These are phyloP conservation scores for Coemansia sp. DNA, from an alignment of 192 early-diverging fungal species.

Conservation along the genomic window DNA sequence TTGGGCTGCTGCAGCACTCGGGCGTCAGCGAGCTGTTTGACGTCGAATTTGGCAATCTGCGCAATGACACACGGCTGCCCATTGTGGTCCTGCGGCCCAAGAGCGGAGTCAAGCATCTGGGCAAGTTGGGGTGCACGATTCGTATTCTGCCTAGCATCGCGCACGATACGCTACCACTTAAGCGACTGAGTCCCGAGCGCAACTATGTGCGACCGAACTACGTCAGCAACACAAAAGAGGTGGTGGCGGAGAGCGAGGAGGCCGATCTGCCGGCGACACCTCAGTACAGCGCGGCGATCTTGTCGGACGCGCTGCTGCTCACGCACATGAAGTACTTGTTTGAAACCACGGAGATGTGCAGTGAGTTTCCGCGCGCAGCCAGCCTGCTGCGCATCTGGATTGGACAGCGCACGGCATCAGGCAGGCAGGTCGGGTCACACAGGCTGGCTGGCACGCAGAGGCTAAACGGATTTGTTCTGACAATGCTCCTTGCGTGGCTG, in stretches of 20 bases:
- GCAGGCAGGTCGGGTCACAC: constrained; percentile 22
- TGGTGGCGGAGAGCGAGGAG: background rate
- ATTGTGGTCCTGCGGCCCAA: constrained; percentile 59
- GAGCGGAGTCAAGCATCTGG: constrained; percentile 14
- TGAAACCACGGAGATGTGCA: constrained; percentile 64
- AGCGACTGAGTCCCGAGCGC: constrained; percentile 71
- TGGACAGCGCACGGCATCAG: constrained; percentile 60
- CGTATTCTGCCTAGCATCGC: constrained; percentile 78
- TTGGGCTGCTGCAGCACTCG: constrained; percentile 35
- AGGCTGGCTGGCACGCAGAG: constrained; percentile 13
- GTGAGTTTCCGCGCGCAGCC: constrained; percentile 77
- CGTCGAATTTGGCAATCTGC: constrained; percentile 52
- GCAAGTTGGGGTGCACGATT: constrained; percentile 46
- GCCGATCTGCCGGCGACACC: constrained; percentile 63
- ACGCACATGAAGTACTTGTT: constrained; percentile 77
- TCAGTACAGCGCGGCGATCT: constrained; percentile 82
- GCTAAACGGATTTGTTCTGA: constrained; percentile 76
- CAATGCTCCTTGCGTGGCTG: constrained; percentile 86
- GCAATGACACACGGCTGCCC: constrained; percentile 64
- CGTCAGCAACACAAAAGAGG: constrained; percentile 2
- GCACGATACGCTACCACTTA: constrained; percentile 60
- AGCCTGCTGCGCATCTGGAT: constrained; percentile 84
- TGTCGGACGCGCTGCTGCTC: constrained; percentile 71
- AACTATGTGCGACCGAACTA: constrained; percentile 73
- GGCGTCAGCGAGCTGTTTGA: constrained; percentile 54